A percentile compares a stretch with the other conserved stretches of the same genome.
phyloP scores from a whole-genome alignment of 345 rosid genomes.

The Carallia pectinifolia region DNA sequence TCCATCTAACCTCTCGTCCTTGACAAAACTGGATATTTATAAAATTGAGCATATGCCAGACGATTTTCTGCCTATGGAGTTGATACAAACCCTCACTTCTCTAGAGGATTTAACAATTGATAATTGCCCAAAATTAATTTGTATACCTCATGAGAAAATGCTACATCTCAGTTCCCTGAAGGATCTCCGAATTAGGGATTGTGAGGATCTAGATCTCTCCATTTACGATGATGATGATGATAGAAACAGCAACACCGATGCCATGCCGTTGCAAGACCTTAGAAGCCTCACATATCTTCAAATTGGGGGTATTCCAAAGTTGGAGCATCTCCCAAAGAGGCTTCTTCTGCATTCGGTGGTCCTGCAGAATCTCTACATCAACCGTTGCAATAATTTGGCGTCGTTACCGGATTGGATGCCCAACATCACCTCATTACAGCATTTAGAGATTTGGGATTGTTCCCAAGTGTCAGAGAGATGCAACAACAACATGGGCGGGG shows the following conservation, averaged over 20 bases:
- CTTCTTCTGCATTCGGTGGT: constrained; percentile 7
- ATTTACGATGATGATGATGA: too few relatives aligned
- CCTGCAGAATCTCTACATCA: neutral
- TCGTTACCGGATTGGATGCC: constrained; percentile 15
- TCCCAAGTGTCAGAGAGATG: neutral
- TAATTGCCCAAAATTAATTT: too few relatives aligned
- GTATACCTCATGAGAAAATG: too few relatives aligned
- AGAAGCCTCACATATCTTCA: neutral
- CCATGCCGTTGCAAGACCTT: constrained; percentile 6
- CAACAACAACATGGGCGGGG: neutral
- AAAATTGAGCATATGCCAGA: too few relatives aligned
- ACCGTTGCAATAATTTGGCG: neutral
- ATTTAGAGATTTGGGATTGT: neutral
- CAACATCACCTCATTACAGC: constrained; percentile 4
- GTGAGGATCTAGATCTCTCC: too few relatives aligned
- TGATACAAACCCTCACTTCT: too few relatives aligned
- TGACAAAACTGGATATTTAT: too few relatives aligned
- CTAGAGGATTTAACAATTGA: too few relatives aligned
- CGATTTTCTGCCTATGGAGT: too few relatives aligned
- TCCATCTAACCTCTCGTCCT: too few relatives aligned
- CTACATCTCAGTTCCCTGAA: too few relatives aligned
- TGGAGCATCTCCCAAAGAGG: constrained; percentile 13
- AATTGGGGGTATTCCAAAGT: neutral
- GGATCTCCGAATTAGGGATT: too few relatives aligned
- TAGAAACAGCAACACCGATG: neutral